A percentile compares a stretch with the other conserved stretches of the same genome.
phyloP scores from a whole-genome alignment of 805 yeast genomes.

The Kodamaea sagamina region DNA sequence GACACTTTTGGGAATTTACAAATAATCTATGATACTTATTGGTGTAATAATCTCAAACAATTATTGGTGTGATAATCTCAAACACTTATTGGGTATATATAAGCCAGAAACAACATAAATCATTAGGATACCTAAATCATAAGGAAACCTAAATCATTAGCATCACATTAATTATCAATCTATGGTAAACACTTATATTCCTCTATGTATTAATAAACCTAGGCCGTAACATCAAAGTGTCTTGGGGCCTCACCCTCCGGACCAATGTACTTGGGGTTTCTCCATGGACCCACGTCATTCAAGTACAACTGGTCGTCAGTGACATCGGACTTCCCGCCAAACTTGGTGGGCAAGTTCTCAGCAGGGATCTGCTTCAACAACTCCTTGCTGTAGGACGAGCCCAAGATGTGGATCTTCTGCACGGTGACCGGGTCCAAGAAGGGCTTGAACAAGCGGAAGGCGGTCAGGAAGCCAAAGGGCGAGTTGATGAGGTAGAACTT shows the following conservation, averaged over 20 bases:
- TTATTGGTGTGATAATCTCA: no score
- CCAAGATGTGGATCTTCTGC: constrained; percentile 86
- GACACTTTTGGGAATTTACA: no score
- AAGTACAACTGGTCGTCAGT: constrained; percentile 79
- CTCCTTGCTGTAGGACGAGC: constrained; percentile 76
- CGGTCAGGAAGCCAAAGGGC: constrained; percentile 96
- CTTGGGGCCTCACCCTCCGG: constrained; percentile 94
- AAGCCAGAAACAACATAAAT: no score
- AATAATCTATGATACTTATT: no score
- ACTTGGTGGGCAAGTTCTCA: constrained; percentile 87
- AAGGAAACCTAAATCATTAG: no score
- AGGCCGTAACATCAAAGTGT: constrained; percentile 20
- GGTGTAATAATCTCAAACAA: no score
- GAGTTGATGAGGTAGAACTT: constrained; percentile 94
- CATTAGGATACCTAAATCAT: no score
- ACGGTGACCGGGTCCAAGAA: constrained; percentile 98
- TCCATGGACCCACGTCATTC: constrained; percentile 97
- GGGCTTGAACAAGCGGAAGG: constrained; percentile 86
- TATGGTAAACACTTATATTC: constrained; percentile 4
- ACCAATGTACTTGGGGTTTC: constrained; percentile 83
- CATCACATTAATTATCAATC: no score
- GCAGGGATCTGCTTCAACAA: constrained; percentile 89
- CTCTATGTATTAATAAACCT: constrained; percentile 7
- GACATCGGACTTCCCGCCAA: constrained; percentile 79
- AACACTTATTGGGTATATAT: no score